These are phyloP conservation scores for Hypoxylon sp. DNA, from an alignment of 2,329 filamentous ascomycete genomes.

Conservation along the genomic window DNA sequence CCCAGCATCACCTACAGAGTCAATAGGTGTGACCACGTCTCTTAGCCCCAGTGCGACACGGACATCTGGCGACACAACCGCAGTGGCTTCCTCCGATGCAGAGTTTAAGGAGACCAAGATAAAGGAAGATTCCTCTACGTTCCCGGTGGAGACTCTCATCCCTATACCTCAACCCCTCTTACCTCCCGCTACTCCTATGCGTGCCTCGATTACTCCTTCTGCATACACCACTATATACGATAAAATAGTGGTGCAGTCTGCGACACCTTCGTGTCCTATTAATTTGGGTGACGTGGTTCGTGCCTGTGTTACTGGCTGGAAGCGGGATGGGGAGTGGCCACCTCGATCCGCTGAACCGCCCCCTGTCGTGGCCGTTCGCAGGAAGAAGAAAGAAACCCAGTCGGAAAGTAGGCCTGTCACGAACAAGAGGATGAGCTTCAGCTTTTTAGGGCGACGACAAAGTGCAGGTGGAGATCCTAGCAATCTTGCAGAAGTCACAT, in stretches of 20 bases:
- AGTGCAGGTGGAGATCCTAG: constrained; percentile 39
- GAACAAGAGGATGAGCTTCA: constrained; percentile 57
- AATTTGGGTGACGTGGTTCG: constrained; percentile 84
- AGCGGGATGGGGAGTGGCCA: constrained; percentile 92
- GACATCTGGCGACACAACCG: constrained; percentile 47
- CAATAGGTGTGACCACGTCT: constrained; percentile 31
- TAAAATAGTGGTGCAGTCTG: constrained; percentile 81
- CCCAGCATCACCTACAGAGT: constrained; percentile 44
- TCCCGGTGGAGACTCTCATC: constrained; percentile 69
- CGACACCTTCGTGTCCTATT: constrained; percentile 87
- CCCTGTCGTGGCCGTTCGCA: constrained; percentile 50
- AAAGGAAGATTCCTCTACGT: constrained; percentile 49
- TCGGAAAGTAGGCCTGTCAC: constrained; percentile 39
- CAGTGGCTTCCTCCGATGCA: constrained; percentile 54
- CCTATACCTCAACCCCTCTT: constrained; percentile 79
- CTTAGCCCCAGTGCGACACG: constrained; percentile 45
- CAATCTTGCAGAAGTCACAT: constrained; percentile 17
- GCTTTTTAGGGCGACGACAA: constrained; percentile 53
- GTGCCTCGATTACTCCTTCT: constrained; percentile 75
- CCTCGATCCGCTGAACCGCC: constrained; percentile 63
- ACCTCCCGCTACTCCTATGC: constrained; percentile 77
- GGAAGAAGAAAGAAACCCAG: constrained; percentile 49
- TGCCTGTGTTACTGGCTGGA: constrained; percentile 89
- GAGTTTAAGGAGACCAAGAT: constrained; percentile 50
- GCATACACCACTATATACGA: constrained; percentile 87